These are phyloP conservation scores for Speleostelium caveatum DNA, from an alignment of 78 protist genomes.

Conservation along the genomic window DNA sequence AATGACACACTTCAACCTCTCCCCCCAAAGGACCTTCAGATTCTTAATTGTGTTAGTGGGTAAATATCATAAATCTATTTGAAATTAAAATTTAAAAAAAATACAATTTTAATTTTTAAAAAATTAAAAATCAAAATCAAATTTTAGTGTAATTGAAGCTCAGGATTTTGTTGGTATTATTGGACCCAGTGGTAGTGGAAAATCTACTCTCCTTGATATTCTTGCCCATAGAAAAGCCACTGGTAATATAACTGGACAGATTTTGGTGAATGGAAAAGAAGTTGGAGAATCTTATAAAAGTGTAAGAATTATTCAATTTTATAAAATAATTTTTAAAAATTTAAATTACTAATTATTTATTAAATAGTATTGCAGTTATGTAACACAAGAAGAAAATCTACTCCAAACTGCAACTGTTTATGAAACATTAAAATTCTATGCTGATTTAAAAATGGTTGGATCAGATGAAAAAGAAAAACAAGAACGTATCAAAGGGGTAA, in stretches of 20 bases:
- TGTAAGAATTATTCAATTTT: not conserved
- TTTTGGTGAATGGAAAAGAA: conserved; percentile 39
- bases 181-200: conserved; percentile 88
- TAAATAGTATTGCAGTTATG: not conserved
- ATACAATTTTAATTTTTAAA: too few species aligned
- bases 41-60: conserved; percentile 22
- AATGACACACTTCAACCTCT: too few species aligned
- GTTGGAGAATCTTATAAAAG: conserved; percentile 24
- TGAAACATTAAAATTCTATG: conserved; percentile 27
- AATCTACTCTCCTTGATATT: conserved; percentile 82
- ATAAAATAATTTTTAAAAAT: not conserved
- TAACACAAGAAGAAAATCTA: conserved; percentile 41
- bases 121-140: too few species aligned
- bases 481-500: not conserved
- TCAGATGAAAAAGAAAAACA: not conserved
- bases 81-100: too few species aligned
- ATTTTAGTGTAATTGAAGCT: conserved; percentile 27
- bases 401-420: conserved; percentile 21
- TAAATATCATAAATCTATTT: too few species aligned
- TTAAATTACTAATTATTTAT: not conserved
- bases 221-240: conserved; percentile 66
- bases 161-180: conserved; percentile 42
- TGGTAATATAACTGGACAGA: conserved; percentile 35
- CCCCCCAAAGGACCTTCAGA: conserved; percentile 12
- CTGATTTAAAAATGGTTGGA: conserved; percentile 15